These are phyloP conservation scores for Friedmanniomyces simplex DNA, from an alignment of 495 filamentous ascomycete genomes.

Conservation along the genomic window DNA sequence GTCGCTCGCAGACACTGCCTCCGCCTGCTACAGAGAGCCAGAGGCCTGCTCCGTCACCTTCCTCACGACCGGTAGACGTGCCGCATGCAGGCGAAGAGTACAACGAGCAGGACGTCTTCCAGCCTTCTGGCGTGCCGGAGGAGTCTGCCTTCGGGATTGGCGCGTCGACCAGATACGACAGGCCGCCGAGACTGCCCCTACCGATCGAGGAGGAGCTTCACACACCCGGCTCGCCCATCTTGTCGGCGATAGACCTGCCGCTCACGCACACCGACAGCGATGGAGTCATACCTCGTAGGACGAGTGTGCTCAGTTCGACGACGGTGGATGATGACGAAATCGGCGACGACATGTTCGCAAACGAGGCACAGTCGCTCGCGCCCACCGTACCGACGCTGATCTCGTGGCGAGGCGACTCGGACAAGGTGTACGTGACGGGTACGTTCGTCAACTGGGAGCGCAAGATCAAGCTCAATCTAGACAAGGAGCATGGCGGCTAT, in stretches of 20 bases:
- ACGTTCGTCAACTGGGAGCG: slow-evolving; percentile 94
- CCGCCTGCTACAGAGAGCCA: neutral
- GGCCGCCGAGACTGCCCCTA: slow-evolving; percentile 77
- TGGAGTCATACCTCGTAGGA: slow-evolving; percentile 41
- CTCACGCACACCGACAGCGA: slow-evolving; percentile 43
- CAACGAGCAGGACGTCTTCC: slow-evolving; percentile 5
- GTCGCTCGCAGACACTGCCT: slow-evolving; percentile 8
- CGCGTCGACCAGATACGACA: slow-evolving; percentile 43
- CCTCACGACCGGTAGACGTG: slow-evolving; percentile 15
- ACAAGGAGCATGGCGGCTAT: slow-evolving; percentile 37
- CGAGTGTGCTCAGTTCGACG: slow-evolving; percentile 55
- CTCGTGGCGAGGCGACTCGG: slow-evolving; percentile 66
- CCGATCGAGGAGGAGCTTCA: slow-evolving; percentile 83
- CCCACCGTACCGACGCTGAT: slow-evolving; percentile 68
- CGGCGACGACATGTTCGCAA: slow-evolving; percentile 48
- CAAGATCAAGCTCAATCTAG: slow-evolving; percentile 71
- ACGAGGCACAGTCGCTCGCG: slow-evolving; percentile 46
- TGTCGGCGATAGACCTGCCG: slow-evolving; percentile 51
- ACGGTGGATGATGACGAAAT: slow-evolving; percentile 72
- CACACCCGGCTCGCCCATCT: slow-evolving; percentile 76
- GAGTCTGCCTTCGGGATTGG: slow-evolving; percentile 14
- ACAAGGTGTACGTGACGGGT: slow-evolving; percentile 91
- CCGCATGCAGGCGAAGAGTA: slow-evolving; percentile 6
- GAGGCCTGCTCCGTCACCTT: slow-evolving; percentile 5
- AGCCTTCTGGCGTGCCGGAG: slow-evolving; percentile 4